These are phyloP conservation scores for Eucalyptus lansdowneana DNA, from an alignment of 345 rosid genomes.

Conservation along the genomic window DNA sequence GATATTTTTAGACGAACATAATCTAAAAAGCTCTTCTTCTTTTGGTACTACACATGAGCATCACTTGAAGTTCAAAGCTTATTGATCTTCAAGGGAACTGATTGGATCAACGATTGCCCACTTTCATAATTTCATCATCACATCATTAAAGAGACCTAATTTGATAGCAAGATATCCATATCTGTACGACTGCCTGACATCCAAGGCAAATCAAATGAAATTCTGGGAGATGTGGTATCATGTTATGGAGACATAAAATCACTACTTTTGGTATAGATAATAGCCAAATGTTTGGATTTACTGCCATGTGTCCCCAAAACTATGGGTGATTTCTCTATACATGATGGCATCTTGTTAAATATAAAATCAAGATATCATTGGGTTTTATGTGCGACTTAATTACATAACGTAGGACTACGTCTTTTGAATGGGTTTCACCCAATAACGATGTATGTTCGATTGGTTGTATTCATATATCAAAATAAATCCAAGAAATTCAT, in stretches of 20 bases:
- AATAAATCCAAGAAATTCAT: not conserved
- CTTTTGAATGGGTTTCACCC: not conserved
- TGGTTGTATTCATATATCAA: not conserved
- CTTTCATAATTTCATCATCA: not conserved
- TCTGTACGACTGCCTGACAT: not conserved
- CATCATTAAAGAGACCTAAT: not conserved
- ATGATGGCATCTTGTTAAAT: not conserved
- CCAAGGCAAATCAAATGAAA: not conserved
- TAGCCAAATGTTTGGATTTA: not conserved
- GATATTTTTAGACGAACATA: not conserved
- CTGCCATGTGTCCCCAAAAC: not conserved
- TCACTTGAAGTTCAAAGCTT: not conserved
- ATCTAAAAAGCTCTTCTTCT: not conserved
- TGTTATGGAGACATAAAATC: not conserved
- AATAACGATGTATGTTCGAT: not conserved
- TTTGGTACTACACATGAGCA: not conserved
- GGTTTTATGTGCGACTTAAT: not conserved
- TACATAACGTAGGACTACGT: not conserved
- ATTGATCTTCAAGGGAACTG: not conserved
- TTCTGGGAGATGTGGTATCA: not conserved
- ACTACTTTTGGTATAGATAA: not conserved
- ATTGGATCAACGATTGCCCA: not conserved
- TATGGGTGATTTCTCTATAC: not conserved
- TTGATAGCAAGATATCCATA: not conserved
- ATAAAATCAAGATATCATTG: not conserved